A percentile compares a stretch with the other conserved stretches of the same genome.
Conservation (phyloP, 2,329 filamentous ascomycete genomes). For the Fusarium bactridioides region DNA sequence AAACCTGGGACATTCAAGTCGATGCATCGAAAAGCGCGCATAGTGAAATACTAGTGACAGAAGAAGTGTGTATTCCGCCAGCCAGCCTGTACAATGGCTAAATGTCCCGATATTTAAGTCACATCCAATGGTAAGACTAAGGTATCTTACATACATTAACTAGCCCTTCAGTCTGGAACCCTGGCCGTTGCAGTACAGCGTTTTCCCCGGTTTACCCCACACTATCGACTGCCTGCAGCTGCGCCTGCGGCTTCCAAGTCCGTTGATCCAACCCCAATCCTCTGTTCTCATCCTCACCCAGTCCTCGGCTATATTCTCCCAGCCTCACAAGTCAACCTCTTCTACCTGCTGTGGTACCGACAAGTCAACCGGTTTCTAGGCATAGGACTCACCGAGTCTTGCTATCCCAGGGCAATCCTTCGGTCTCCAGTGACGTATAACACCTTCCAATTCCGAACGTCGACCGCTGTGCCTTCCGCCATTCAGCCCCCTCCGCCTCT, state of each 20-base stretch:
- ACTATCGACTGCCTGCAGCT: conserved; percentile 19
- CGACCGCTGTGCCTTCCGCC: conserved; percentile 24
- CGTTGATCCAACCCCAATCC: conserved; percentile 19
- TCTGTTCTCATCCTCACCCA: background rate
- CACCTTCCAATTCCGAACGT: conserved; percentile 18
- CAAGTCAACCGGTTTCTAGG: background rate
- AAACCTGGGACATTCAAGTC: background rate
- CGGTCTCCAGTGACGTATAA: background rate
- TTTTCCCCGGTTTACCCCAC: conserved; percentile 39
- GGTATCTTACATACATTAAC: background rate
- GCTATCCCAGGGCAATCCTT: background rate
- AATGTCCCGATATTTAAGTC: background rate
- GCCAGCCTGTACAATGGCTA: background rate
- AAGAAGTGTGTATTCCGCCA: background rate
- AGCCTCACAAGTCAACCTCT: background rate
- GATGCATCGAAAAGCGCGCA: background rate
- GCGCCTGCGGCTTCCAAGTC: conserved; percentile 10
- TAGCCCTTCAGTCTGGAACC: conserved; percentile 8
- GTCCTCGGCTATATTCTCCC: conserved; percentile 27
- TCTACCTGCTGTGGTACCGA: background rate
- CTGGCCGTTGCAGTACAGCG: conserved; percentile 7
- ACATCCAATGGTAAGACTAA: background rate
- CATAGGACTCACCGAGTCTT: background rate
- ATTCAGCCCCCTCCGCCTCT: conserved; percentile 17
- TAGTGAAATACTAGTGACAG: background rate